phyloP scores from a whole-genome alignment of 352 stramenopile genomes.

The Globisporangium takayamanum region DNA sequence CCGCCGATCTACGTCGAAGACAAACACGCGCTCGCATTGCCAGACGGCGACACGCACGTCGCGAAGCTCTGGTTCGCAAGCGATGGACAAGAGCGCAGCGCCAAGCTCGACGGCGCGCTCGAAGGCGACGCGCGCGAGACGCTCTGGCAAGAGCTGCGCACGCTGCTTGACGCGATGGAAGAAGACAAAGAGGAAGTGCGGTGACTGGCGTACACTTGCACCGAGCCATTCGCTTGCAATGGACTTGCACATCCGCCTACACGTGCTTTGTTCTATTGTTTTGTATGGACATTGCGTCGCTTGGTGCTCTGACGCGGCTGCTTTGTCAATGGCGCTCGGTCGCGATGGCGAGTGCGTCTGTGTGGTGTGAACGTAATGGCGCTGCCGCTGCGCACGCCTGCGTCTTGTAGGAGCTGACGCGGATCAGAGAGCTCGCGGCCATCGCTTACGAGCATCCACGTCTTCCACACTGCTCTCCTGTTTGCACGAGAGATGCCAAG shows the following conservation, averaged over 20 bases:
- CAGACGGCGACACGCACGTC: slow-evolving; percentile 88
- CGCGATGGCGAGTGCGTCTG: not conserved
- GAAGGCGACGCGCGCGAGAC: slow-evolving; percentile 80
- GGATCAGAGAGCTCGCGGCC: slow-evolving; percentile 10
- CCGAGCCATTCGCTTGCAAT: not conserved
- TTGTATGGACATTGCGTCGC: not conserved
- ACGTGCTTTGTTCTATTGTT: no score
- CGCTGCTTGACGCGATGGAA: slow-evolving; percentile 72
- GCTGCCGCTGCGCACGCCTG: slow-evolving; percentile 11
- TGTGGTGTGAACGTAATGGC: slow-evolving; percentile 9
- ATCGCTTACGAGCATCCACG: slow-evolving; percentile 12
- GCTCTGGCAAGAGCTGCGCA: slow-evolving; percentile 63
- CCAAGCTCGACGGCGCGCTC: slow-evolving; percentile 84
- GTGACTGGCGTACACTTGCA: slow-evolving; percentile 11
- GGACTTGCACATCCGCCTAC: not conserved
- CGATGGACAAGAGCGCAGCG: slow-evolving; percentile 74
- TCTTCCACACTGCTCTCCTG: slow-evolving; percentile 20
- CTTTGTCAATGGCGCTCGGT: not conserved
- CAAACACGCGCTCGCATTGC: slow-evolving; percentile 85
- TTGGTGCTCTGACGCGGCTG: not conserved
- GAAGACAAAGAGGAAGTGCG: slow-evolving; percentile 73
- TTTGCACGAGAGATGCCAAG: not conserved
- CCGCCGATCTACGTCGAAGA: slow-evolving; percentile 92
- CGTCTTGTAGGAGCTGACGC: slow-evolving; percentile 5
- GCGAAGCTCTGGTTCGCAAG: slow-evolving; percentile 86